Base-by-base conservation (phyloP, 805 yeast genomes). In the Debaryomyces prosopidis region DNA sequence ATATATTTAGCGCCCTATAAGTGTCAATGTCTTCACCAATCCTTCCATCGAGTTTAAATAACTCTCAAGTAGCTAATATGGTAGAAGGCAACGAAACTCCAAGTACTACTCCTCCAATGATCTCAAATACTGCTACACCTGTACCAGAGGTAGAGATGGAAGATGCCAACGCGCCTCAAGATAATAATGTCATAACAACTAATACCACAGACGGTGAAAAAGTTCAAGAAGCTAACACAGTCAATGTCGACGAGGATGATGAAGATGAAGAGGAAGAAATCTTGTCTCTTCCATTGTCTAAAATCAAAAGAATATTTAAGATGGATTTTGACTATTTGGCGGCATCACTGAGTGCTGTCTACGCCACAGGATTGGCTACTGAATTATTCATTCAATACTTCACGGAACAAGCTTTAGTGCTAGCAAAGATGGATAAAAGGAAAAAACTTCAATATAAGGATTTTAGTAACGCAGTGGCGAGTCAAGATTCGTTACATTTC, bases 341-440 rank as follows among this genome's bases (percentile, higher is more conserved):
- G 1, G 81, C 88, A 1, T 80, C 89, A 2, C 84, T 80, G 45
- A 71, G 82, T 23, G 89, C 92, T 0, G 87, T 84, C n/a, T 84
- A 80, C 59, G 77, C 89, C 12, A 72, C 87, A 5, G 89, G 88
- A 2, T 75, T 85, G n/a, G 90, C 94, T 7, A 81, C 92, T 0
- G 94, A 87, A 55, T 65, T 85, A 17, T 87, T 87, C 58, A 74
- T 87, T 17, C 84, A 82, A 62, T 79, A 81, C 56, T 73, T 87
- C 48, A 76, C 87, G 1, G 89, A 84, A 58, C 88, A 85, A 58
- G 90, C 94, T 0, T 70, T 81, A 5, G 63, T 83, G 45, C 69
- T 74, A 17, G 87, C 95, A 27, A 79, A 81, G 53, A 69, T 81
- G 31, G 85, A 81, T 23, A 81, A 81, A 50, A 68, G 92, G 38